A percentile compares a stretch with the other conserved stretches of the same genome.
These are phyloP conservation scores for Leishmania martiniquensis DNA, from an alignment of 208 protist species.

Conservation along the genomic window DNA sequence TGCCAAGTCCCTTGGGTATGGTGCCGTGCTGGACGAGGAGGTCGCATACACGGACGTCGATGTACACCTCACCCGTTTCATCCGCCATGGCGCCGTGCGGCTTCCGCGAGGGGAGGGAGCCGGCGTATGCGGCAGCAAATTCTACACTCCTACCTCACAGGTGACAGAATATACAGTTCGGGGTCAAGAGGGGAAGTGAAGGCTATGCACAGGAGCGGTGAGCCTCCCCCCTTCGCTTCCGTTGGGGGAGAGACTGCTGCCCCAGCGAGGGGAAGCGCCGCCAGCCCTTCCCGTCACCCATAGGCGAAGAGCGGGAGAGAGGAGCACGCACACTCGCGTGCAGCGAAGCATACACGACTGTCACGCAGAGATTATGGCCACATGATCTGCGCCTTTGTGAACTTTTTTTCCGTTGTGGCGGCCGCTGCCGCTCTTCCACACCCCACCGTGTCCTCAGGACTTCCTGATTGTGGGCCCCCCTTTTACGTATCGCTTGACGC, in stretches of 20 bases:
- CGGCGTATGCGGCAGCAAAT: background rate
- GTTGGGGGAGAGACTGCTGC: too few relatives aligned
- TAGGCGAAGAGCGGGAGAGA: background rate
- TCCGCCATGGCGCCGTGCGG: background rate
- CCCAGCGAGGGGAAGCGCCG: background rate
- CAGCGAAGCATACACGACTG: background rate
- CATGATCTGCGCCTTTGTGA: background rate
- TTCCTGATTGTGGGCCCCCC: background rate
- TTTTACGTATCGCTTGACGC: background rate
- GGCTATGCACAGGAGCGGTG: background rate
- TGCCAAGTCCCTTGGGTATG: slow-evolving; percentile 24
- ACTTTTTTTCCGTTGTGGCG: too few relatives aligned
- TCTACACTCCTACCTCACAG: background rate
- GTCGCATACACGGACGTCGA: slow-evolving; percentile 51
- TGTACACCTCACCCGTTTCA: slow-evolving; percentile 7
- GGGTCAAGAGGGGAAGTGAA: background rate
- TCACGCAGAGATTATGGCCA: background rate
- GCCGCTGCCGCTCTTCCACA: background rate
- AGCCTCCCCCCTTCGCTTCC: background rate
- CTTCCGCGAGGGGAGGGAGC: background rate
- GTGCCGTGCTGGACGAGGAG: slow-evolving; percentile 24
- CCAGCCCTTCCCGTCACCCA: background rate
- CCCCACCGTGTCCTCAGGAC: background rate
- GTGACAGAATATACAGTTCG: too few relatives aligned
- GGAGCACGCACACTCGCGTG: background rate